A percentile compares a stretch with the other conserved stretches of the same genome.
These are phyloP conservation scores for Polygonum aviculare DNA, from an alignment of 148 eudicot genomes.

Conservation along the genomic window DNA sequence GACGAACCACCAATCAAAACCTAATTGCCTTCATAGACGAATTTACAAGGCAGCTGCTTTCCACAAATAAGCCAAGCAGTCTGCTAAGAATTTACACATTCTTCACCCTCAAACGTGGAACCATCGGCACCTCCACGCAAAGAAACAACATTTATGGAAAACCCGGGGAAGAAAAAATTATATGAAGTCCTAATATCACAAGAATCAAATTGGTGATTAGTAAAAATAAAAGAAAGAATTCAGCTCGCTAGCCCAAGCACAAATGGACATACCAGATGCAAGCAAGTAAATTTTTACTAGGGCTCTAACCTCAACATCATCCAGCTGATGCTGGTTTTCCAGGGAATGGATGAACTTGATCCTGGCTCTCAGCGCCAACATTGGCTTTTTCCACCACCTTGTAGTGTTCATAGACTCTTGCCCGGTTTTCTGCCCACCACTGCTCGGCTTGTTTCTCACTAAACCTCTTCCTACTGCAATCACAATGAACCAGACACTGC, in stretches of 20 bases:
- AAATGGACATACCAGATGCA: not conserved
- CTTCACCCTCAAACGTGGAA: conserved; percentile 34
- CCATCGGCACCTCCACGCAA: conserved; percentile 16
- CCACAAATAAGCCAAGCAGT: conserved; percentile 22
- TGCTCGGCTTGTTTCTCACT: conserved; percentile 95
- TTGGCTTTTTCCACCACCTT: conserved; percentile 88
- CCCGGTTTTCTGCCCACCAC: conserved; percentile 96
- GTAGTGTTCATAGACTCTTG: conserved; percentile 77
- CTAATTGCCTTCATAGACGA: conserved; percentile 12
- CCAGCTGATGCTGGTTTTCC: conserved; percentile 17
- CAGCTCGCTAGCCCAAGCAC: conserved; percentile 7
- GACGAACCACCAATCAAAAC: conserved; percentile 3
- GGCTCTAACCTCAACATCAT: conserved; percentile 7
- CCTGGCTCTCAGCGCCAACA: conserved; percentile 62
- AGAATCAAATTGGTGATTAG: conserved; percentile 15
- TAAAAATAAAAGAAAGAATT: conserved; percentile 10
- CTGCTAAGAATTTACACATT: conserved; percentile 48
- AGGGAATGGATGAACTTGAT: conserved; percentile 34
- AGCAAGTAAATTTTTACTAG: not conserved
- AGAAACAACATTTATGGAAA: conserved; percentile 12
- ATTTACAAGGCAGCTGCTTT: conserved; percentile 17
- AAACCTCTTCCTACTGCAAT: conserved; percentile 87
- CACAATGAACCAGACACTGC: not conserved
- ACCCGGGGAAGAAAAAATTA: conserved; percentile 12
- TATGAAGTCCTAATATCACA: conserved; percentile 19